Base-by-base conservation (phyloP, 2,329 filamentous ascomycete genomes). In the Colletotrichum gloeosporioides region DNA sequence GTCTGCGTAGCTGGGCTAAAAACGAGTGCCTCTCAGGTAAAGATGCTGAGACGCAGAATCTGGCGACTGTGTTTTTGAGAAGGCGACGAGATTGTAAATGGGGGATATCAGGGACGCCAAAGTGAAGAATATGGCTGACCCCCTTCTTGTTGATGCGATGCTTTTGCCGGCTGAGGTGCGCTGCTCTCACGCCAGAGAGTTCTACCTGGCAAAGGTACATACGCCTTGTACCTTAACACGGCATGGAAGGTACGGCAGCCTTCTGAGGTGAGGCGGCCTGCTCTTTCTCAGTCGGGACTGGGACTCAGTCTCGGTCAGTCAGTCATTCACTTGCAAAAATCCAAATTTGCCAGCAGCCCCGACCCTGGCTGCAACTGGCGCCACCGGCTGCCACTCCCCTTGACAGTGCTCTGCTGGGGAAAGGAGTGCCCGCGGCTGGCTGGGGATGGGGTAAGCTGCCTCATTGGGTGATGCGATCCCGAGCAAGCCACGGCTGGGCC, bases 81-180 rank as follows among this genome's bases (percentile, higher is more conserved):
- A 71, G 64, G 22, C 44, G 32, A 65, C 25, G 59, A 65, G 15
- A 39, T 49, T 12, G 70, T 9, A 27, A 15, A 44, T 8, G 32
- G 25, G 44, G 13, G 25, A 69, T 76, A 76, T 76, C 70, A 74
- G 44, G n/a, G 32, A n/a, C 59, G 34, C 31, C 68, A 74, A n/a
- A 53, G 57, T 53, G 44, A 53, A 31, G 27, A 31, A 65, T 71
- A 34, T 74, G 64, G n/a, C 27, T 65, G 70, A 36, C 71, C 59
- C 62, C 64, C 65, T 74, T 74, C 70, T 76, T 76, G 74, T 76
- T 76, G 71, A 65, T 76, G 74, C 49, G 61, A 70, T 70, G 68
- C 34, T 62, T 63, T 53, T 62, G 22, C 39, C n/a, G 16, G 27
- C 34, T 16, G 44, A 53, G 69, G 32, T 39, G 34, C 69, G 55